Conservation (phyloP, 2,329 filamentous ascomycete species). For the Huntiella abstrusa region DNA sequence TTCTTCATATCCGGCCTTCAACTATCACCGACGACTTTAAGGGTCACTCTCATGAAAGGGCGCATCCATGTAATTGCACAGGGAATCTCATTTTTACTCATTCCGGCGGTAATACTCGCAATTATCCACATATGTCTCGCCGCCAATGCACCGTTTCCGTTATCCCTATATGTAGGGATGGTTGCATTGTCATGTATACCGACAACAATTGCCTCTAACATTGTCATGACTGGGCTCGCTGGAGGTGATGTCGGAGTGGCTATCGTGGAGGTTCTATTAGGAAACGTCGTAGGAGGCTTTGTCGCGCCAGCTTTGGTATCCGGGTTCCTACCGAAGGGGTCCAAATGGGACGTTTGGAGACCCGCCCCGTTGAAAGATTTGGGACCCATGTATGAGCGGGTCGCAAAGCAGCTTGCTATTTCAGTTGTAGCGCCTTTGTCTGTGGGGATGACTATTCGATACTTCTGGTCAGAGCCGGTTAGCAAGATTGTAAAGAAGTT, state of each 20-base stretch:
- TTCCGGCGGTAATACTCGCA: slow-evolving; percentile 41
- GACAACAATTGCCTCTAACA: slow-evolving; percentile 55
- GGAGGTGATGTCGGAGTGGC: slow-evolving; percentile 48
- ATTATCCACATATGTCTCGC: slow-evolving; percentile 29
- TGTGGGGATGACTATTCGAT: slow-evolving; percentile 41
- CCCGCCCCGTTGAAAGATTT: slow-evolving; percentile 33
- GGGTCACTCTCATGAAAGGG: slow-evolving; percentile 45
- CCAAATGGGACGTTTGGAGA: slow-evolving; percentile 38
- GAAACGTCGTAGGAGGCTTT: slow-evolving; percentile 51
- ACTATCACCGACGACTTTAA: slow-evolving; percentile 41
- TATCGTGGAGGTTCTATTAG: slow-evolving; percentile 50
- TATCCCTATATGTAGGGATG: slow-evolving; percentile 47
- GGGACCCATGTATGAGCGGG: slow-evolving; percentile 41
- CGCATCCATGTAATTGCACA: slow-evolving; percentile 50
- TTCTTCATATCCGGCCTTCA: slow-evolving; percentile 56
- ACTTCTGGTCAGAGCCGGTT: slow-evolving; percentile 29
- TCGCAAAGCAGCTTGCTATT: slow-evolving; percentile 49
- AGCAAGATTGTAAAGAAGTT: slow-evolving; percentile 33
- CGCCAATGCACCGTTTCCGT: slow-evolving; percentile 36
- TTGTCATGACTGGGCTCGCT: slow-evolving; percentile 52
- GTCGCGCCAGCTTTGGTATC: slow-evolving; percentile 45
- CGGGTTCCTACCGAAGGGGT: slow-evolving; percentile 34
- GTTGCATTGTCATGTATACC: slow-evolving; percentile 49
- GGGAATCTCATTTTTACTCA: slow-evolving; percentile 45
- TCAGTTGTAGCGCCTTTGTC: slow-evolving; percentile 46